Percentiles rank a stretch among this genome's conserved stretches.
These are phyloP conservation scores for Hypoxylon rubiginosum DNA, from an alignment of 2,329 filamentous ascomycete species.

Conservation along the genomic window DNA sequence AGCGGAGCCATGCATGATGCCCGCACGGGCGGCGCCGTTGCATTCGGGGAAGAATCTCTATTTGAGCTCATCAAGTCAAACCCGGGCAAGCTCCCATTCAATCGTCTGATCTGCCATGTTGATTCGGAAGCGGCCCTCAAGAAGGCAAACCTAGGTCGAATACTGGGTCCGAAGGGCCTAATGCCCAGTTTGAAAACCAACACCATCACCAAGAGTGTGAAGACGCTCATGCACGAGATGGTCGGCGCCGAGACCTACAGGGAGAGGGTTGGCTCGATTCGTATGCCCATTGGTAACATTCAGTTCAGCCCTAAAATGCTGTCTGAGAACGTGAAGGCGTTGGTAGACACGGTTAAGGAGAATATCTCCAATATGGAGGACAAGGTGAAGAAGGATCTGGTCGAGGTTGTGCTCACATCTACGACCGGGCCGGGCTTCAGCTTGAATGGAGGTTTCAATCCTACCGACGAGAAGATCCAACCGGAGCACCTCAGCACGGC, in stretches of 20 bases:
- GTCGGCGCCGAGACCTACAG: conserved; percentile 88
- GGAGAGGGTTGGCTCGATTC: conserved; percentile 85
- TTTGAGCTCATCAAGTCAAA: conserved; percentile 80
- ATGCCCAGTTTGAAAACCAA: conserved; percentile 93
- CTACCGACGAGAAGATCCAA: conserved; percentile 69
- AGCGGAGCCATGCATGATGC: conserved; percentile 82
- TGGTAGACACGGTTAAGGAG: conserved; percentile 82
- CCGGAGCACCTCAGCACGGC: conserved; percentile 65
- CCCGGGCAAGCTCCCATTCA: conserved; percentile 84
- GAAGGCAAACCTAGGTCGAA: conserved; percentile 82
- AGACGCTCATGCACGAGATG: conserved; percentile 81
- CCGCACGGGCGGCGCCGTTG: conserved; percentile 79
- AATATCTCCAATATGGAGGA: conserved; percentile 78
- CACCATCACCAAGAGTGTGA: conserved; percentile 87
- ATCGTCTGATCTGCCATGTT: conserved; percentile 87
- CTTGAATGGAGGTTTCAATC: conserved; percentile 82
- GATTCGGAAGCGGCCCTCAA: conserved; percentile 82
- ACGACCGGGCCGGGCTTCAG: conserved; percentile 90
- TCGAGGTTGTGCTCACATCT: conserved; percentile 83
- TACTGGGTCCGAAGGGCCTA: conserved; percentile 88
- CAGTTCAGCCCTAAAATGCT: conserved; percentile 90
- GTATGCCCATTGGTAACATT: conserved; percentile 92
- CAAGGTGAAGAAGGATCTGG: conserved; percentile 77
- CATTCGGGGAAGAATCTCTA: conserved; percentile 87
- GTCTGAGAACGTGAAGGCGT: conserved; percentile 83